phyloP scores from a whole-genome alignment of 1,139 yeast species.

The Arxiozyma telluris region DNA sequence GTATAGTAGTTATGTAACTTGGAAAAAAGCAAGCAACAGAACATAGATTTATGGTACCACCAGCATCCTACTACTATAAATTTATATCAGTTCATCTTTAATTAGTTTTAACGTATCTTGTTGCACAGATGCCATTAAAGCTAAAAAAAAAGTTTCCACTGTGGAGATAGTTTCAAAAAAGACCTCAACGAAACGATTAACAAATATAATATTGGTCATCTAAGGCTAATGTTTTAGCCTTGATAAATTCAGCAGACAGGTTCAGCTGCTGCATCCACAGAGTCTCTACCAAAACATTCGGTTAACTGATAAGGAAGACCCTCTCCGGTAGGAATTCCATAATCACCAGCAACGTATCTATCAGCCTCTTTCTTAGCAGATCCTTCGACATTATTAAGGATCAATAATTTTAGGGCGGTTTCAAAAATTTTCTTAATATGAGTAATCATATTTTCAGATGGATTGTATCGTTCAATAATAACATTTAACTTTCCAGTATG shows the following conservation, averaged over 20 bases:
- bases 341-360: neutral
- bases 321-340: neutral
- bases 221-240: no score
- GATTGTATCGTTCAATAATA: neutral
- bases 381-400: neutral
- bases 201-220: no score
- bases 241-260: neutral
- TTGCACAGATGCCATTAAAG: no score
- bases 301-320: neutral
- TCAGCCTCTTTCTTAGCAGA: neutral
- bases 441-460: neutral
- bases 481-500: neutral
- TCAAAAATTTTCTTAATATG: neutral
- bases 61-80: no score
- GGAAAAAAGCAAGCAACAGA: no score
- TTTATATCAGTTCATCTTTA: no score
- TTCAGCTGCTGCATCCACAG: neutral
- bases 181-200: no score
- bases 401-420: neutral
- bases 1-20: no score
- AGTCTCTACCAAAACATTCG: no score
- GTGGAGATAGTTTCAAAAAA: neutral
- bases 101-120: no score
- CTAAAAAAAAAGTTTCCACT: no score
- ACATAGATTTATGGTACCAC: no score